phyloP scores from a whole-genome alignment of 441 rosid species.

The Omphalea diandra region DNA sequence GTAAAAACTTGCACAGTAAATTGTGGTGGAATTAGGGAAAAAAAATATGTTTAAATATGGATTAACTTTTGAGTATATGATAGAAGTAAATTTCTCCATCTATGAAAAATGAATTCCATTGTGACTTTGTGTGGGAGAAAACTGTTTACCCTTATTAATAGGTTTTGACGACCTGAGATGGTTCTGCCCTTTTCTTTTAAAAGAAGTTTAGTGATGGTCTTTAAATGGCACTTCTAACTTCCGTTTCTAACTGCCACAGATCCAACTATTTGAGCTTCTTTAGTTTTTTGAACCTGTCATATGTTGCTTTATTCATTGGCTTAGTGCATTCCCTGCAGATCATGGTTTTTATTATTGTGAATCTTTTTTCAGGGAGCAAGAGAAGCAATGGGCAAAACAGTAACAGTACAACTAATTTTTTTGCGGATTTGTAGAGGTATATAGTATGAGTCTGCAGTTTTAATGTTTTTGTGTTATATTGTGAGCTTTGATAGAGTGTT shows the following conservation, averaged over 20 bases:
- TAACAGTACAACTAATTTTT: constrained; percentile 41
- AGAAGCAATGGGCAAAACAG: constrained; percentile 35
- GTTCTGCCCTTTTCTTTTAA: too few relatives aligned
- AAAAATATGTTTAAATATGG: too few relatives aligned
- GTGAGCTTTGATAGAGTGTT: too few relatives aligned
- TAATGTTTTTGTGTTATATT: not conserved
- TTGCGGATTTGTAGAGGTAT: constrained; percentile 62
- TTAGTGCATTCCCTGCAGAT: constrained; percentile 13
- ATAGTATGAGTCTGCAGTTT: too few relatives aligned
- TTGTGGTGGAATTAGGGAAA: too few relatives aligned
- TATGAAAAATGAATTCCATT: too few relatives aligned
- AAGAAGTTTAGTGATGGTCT: too few relatives aligned
- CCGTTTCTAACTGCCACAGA: not conserved
- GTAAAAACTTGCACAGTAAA: too few relatives aligned
- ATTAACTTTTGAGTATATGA: too few relatives aligned
- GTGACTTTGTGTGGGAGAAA: not conserved
- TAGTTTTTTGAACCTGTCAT: too few relatives aligned
- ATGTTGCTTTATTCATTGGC: not conserved
- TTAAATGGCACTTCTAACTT: not conserved
- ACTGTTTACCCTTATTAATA: not conserved
- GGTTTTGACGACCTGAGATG: not conserved
- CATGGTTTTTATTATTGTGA: not conserved
- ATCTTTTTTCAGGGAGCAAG: constrained; percentile 49
- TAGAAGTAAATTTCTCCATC: too few relatives aligned
- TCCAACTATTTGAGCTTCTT: not conserved